Conservation (phyloP, 306 rosid species). For the Rosa rugosa region DNA sequence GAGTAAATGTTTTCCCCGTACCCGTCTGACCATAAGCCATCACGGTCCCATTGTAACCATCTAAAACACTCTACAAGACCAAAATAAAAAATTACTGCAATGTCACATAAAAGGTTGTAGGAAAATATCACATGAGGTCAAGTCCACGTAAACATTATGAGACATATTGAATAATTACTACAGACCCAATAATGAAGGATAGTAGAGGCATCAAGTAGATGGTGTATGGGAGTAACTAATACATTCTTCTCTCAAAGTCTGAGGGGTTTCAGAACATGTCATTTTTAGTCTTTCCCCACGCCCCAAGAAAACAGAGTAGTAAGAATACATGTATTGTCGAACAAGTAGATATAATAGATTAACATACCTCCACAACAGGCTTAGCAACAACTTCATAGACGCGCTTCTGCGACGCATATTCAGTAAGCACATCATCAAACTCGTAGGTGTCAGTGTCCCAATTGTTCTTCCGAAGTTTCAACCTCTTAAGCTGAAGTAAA, state of each 20-base stretch:
- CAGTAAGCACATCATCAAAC: conserved; percentile 93
- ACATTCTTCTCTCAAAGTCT: background rate
- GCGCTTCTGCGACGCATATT: conserved; percentile 89
- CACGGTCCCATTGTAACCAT: conserved; percentile 97
- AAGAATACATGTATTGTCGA: conserved; percentile 13
- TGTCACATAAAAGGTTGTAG: background rate
- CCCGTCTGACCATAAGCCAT: conserved; percentile 99
- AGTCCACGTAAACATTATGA: conserved; percentile 23
- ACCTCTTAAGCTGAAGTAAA: conserved; percentile 69
- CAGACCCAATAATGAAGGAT: background rate
- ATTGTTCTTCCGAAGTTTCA: conserved; percentile 91
- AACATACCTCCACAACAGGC: conserved; percentile 93
- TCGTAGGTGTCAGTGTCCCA: conserved; percentile 93
- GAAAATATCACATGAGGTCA: background rate
- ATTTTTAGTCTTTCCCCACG: background rate
- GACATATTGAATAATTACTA: background rate
- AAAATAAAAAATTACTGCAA: background rate
- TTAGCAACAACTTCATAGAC: conserved; percentile 98
- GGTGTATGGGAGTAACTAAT: background rate
- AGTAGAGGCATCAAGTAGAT: conserved; percentile 12
- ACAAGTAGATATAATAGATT: conserved; percentile 14
- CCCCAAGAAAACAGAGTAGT: background rate
- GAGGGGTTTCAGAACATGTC: background rate
- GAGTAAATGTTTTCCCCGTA: conserved; percentile 94
- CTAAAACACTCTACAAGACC: conserved; percentile 79